Evolutionary conservation across 768 basidiomycete species (phyloP), one percentile per base, ranked within the genome.

Genomic region (Boletus eberwhitei): DNA sequence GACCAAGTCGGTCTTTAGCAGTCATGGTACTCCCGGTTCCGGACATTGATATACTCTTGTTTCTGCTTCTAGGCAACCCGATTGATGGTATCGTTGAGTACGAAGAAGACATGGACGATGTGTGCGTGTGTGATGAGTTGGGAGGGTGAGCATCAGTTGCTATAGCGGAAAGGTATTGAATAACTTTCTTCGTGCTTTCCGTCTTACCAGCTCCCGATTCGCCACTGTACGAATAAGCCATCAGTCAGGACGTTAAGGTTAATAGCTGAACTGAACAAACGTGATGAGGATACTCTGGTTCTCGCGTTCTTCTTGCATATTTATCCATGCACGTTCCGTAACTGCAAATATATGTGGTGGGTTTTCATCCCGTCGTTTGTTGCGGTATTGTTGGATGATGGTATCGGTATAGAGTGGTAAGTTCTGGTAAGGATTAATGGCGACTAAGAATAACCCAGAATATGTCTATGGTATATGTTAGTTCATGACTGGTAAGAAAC

Each of bases 171-270:
- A 99, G 84, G 73, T 98, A 99, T 70, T 98, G 97, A 51, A 99
- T 99, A 64, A 98, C 96, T 67, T 98, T 98, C 80, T 99, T 98
- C 14, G 90, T 91, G 74, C 96, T 98, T 69, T 98, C 97, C 2
- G 97, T 99, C 78, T 98, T 99, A 41, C 97, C 97, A 4, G 97
- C 97, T 35, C 97, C 97, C 8, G 97, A 98, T 78, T 99, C 97
- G 40, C 97, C 97, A 9, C 95, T 97, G 62, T 0, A 42, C 8
- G 21, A 17, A 43, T 41, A n/a, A 47, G 34, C 8, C 29, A 40
- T 67, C 11, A 64, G 59, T 54, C 34, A 58, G 37, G 34, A 51
- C 17, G 48, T 41, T 16, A 43, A 31, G 13, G 16, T 14, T 50
- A 40, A 56, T n/a, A 40, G 48, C 9, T 14, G 24, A 45, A 50